These are phyloP conservation scores for Lipomyces starkeyi DNA, from an alignment of 805 yeast species.

Conservation along the genomic window DNA sequence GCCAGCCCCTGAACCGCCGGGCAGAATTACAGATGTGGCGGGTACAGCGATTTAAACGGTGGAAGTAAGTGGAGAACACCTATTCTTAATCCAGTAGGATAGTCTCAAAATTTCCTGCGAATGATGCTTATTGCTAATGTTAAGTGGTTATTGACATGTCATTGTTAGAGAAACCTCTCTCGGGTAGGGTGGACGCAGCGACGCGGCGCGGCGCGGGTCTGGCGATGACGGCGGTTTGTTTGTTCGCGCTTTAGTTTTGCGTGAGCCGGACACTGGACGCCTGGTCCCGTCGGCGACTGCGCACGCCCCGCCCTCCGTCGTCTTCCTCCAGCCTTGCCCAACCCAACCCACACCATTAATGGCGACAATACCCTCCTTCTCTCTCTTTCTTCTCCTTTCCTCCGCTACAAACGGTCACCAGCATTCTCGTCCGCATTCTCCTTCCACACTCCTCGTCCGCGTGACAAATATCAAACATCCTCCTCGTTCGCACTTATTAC, in stretches of 20 bases:
- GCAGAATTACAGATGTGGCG: too few relatives aligned
- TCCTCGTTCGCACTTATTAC: neutral
- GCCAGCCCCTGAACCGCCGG: neutral
- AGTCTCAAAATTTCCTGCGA: too few relatives aligned
- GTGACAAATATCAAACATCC: neutral
- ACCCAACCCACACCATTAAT: neutral
- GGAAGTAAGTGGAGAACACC: too few relatives aligned
- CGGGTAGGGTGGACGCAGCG: too few relatives aligned
- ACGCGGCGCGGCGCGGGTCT: neutral
- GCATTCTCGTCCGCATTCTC: neutral
- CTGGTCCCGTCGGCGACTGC: constrained; percentile 1
- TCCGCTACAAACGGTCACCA: neutral
- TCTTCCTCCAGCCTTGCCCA: neutral
- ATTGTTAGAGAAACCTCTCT: too few relatives aligned
- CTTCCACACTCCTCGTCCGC: neutral
- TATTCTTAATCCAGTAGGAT: too few relatives aligned
- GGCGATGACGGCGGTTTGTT: constrained; percentile 3
- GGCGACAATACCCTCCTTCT: neutral
- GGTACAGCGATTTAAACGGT: too few relatives aligned
- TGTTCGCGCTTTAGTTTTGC: neutral
- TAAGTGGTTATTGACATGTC: too few relatives aligned
- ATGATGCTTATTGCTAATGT: too few relatives aligned
- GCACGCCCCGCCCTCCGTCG: neutral
- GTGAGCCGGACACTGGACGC: neutral
- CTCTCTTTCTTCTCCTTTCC: neutral